Conservation (phyloP, 306 rosid genomes). For the Trifolium subterraneum region DNA sequence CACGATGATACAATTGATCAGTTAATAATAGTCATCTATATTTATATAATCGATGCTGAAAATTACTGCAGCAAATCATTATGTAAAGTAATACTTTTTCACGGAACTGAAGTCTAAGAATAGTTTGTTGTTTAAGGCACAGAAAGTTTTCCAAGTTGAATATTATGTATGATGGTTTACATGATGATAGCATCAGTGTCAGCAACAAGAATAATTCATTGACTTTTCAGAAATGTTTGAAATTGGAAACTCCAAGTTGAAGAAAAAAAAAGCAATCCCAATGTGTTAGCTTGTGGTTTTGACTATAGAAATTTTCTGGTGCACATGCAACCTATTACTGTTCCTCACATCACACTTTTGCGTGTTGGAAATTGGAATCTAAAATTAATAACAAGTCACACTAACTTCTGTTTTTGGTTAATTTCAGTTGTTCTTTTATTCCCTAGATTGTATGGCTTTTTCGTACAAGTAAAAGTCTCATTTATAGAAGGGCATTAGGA, state of each 20-base stretch:
- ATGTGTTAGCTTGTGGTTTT: constrained; percentile 24
- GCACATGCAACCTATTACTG: not conserved
- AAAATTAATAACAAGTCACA: not conserved
- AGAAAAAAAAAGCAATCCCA: not conserved
- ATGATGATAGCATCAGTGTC: not conserved
- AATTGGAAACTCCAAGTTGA: constrained; percentile 14
- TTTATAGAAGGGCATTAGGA: no score
- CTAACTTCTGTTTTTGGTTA: not conserved
- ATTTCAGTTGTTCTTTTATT: not conserved
- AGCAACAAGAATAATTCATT: not conserved
- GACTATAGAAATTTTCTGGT: not conserved
- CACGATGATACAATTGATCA: constrained; percentile 19
- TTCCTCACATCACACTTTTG: not conserved
- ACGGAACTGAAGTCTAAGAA: not conserved
- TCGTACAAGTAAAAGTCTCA: not conserved
- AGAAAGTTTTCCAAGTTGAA: not conserved
- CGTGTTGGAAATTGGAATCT: not conserved
- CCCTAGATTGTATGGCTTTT: not conserved
- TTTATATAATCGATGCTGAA: constrained; percentile 31
- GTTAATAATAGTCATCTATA: constrained; percentile 25
- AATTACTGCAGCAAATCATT: not conserved
- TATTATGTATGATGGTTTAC: constrained; percentile 16
- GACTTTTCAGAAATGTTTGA: constrained; percentile 1
- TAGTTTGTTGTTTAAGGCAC: not conserved
- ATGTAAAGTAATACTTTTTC: constrained; percentile 4